phyloP scores from a whole-genome alignment of 176 grass and related monocot species.

The Carex cristatella region DNA sequence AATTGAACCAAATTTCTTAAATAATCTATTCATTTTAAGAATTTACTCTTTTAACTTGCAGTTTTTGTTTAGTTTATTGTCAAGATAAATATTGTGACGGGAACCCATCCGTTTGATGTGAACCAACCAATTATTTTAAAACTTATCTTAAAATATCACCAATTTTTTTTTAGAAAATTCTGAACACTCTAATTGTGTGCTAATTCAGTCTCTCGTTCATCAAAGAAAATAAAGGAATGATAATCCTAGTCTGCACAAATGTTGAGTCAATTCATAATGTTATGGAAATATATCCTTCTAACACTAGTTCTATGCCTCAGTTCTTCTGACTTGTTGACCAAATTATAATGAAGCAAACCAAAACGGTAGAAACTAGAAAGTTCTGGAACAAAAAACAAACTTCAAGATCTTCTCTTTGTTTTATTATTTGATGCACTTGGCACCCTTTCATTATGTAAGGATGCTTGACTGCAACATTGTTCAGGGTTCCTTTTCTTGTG shows the following conservation, averaged over 20 bases:
- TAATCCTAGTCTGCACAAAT: not conserved
- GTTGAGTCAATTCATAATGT: not conserved
- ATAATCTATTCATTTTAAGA: not conserved
- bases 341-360: not conserved
- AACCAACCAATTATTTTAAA: not conserved
- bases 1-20: not conserved
- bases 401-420: not conserved
- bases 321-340: not conserved
- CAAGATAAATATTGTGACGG: not conserved
- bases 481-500: not conserved
- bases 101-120: not conserved
- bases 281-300: not conserved
- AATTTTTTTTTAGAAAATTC: not conserved
- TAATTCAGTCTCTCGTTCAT: not conserved
- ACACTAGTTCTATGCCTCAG: not conserved
- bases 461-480: not conserved
- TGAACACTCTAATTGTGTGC: not conserved
- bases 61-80: not conserved
- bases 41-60: not conserved
- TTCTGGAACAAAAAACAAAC: not conserved
- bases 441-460: not conserved
- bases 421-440: not conserved
- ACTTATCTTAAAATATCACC: not conserved
- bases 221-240: not conserved
- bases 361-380: not conserved